These are phyloP conservation scores for Torulaspora delbrueckii DNA, from an alignment of 805 yeast species.

Conservation along the genomic window DNA sequence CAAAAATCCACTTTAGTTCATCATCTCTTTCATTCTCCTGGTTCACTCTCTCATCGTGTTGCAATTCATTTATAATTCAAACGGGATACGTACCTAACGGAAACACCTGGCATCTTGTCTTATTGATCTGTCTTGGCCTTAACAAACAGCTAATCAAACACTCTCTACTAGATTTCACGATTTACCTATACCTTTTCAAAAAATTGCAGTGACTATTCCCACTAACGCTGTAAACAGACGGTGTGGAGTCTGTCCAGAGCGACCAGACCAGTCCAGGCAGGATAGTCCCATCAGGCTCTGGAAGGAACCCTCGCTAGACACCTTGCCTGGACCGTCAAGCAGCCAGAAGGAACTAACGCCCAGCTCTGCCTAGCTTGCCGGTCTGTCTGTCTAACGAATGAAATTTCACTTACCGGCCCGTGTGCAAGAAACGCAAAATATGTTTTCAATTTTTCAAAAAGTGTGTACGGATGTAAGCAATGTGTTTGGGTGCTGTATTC, in stretches of 20 bases:
- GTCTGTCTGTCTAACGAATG: not conserved
- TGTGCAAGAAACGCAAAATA: not conserved
- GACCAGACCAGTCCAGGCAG: too few species aligned
- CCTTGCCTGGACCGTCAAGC: not conserved
- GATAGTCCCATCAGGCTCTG: not conserved
- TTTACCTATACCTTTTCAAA: slow-evolving; percentile 11
- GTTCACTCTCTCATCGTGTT: not conserved
- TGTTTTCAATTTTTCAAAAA: not conserved
- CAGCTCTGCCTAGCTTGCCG: not conserved
- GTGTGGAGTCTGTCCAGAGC: not conserved
- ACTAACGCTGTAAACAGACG: slow-evolving; percentile 1
- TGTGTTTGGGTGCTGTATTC: not conserved
- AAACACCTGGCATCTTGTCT: slow-evolving; percentile 89
- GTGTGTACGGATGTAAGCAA: not conserved
- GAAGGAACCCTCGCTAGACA: not conserved
- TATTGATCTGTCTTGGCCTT: slow-evolving; percentile 17
- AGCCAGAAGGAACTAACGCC: not conserved
- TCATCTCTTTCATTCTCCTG: not conserved
- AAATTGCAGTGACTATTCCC: not conserved
- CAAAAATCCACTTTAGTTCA: not conserved
- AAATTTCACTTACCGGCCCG: not conserved
- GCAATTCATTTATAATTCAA: not conserved
- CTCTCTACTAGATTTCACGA: not conserved
- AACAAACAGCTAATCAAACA: not conserved
- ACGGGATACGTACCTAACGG: slow-evolving; percentile 79